Percentiles rank a stretch among this genome's conserved stretches.
Evolutionary conservation across 192 early-diverging fungal genomes (phyloP).

Genomic region (Mortierella alpina): DNA sequence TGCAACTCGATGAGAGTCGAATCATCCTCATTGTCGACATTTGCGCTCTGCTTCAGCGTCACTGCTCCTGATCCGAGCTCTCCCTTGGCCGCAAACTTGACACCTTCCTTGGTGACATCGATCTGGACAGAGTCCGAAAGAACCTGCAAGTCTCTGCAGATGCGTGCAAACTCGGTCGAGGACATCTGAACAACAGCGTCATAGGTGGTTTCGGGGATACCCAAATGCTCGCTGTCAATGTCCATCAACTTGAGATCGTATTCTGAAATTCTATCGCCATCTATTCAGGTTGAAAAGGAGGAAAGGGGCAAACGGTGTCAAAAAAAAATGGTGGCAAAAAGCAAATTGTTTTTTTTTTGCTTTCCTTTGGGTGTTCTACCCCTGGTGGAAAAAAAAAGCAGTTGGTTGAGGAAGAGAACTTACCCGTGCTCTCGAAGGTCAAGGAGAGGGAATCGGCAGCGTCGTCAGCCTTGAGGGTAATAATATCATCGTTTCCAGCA

Average conservation of each 20-base stretch:
- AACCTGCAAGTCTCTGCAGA: conserved; percentile 85
- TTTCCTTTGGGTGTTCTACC: background rate
- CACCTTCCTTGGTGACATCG: conserved; percentile 92
- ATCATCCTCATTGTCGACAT: conserved; percentile 78
- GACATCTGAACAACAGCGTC: conserved; percentile 92
- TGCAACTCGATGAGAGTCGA: conserved; percentile 83
- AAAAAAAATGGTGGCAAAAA: conserved; percentile 4
- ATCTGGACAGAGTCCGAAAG: conserved; percentile 92
- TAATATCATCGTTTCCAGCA: conserved; percentile 89
- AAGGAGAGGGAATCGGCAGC: conserved; percentile 82
- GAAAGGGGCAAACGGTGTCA: background rate
- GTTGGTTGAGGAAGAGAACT: background rate
- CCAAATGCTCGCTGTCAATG: conserved; percentile 95
- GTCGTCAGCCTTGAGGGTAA: conserved; percentile 93
- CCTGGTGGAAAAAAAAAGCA: background rate
- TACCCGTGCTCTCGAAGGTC: conserved; percentile 77
- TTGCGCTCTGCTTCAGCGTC: conserved; percentile 76
- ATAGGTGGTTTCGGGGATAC: conserved; percentile 95
- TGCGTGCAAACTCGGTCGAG: conserved; percentile 90
- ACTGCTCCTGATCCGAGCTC: conserved; percentile 90
- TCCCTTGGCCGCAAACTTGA: conserved; percentile 89
- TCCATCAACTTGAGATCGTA: conserved; percentile 99
- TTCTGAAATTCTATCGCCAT: conserved; percentile 81
- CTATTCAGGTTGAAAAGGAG: background rate
- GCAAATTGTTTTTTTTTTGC: background rate